Conservation (phyloP, 2,329 filamentous ascomycete genomes). For the Hymenoscyphus repandus region DNA sequence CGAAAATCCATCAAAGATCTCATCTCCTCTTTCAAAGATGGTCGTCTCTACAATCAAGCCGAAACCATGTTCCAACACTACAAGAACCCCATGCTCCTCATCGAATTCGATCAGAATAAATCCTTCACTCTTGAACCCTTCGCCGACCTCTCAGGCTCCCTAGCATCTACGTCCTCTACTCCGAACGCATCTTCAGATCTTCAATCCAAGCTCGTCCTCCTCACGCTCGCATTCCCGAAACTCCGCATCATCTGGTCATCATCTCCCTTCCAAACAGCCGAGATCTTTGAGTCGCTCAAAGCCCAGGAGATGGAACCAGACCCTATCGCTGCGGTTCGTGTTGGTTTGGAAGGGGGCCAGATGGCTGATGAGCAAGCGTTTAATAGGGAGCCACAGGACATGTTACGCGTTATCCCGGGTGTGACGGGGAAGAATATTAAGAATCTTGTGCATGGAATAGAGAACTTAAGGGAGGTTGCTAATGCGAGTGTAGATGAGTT, state of each 20-base stretch:
- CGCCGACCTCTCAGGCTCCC: constrained; percentile 58
- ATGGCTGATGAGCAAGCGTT: constrained; percentile 66
- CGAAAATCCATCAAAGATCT: constrained; percentile 90
- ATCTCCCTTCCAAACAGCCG: constrained; percentile 90
- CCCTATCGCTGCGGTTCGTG: constrained; percentile 76
- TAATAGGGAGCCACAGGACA: constrained; percentile 82
- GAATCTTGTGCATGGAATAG: constrained; percentile 64
- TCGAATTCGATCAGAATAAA: constrained; percentile 97
- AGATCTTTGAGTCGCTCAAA: constrained; percentile 94
- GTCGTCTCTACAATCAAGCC: constrained; percentile 84
- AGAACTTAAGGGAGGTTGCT: constrained; percentile 75
- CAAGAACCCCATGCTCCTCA: constrained; percentile 81
- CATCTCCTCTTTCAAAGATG: constrained; percentile 86
- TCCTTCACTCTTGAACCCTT: constrained; percentile 89
- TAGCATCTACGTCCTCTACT: constrained; percentile 57
- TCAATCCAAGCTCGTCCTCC: constrained; percentile 84
- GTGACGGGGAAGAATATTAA: constrained; percentile 74
- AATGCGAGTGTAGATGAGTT: constrained; percentile 78
- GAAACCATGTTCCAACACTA: constrained; percentile 96
- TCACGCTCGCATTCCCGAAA: constrained; percentile 86
- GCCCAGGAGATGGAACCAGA: constrained; percentile 86
- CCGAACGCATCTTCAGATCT: constrained; percentile 62
- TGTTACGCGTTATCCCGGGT: constrained; percentile 80
- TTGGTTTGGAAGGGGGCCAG: constrained; percentile 66
- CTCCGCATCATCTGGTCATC: constrained; percentile 92